A percentile compares a stretch with the other conserved stretches of the same genome.
These are phyloP conservation scores for Leptographium flavum DNA, from an alignment of 2,329 filamentous ascomycete genomes.

Conservation along the genomic window DNA sequence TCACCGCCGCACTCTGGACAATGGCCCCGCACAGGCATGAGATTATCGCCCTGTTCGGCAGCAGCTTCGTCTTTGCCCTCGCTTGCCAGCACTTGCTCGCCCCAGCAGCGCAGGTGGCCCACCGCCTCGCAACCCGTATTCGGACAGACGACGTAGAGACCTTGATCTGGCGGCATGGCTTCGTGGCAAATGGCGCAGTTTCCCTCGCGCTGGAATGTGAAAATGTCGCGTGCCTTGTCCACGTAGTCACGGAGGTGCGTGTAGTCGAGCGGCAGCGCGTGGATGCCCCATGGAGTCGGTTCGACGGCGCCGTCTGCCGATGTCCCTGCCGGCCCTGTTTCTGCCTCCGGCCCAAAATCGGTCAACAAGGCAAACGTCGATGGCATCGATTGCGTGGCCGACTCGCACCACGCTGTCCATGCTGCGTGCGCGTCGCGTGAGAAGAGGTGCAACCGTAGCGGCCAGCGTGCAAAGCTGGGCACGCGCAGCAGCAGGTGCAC, in stretches of 20 bases:
- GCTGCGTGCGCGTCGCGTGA: constrained; percentile 49
- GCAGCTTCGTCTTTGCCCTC: too few species aligned
- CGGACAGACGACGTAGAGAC: constrained; percentile 43
- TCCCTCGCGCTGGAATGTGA: constrained; percentile 41
- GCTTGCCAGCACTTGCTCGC: constrained; percentile 31
- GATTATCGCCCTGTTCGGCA: constrained; percentile 19
- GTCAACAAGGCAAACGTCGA: constrained; percentile 37
- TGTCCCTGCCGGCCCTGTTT: neutral
- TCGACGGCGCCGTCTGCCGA: neutral
- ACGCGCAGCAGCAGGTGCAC: constrained; percentile 68
- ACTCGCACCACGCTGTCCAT: constrained; percentile 49
- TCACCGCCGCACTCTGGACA: constrained; percentile 56
- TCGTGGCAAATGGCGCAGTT: constrained; percentile 38
- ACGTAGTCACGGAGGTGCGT: constrained; percentile 36
- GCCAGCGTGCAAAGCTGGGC: constrained; percentile 71
- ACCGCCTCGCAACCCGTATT: constrained; percentile 38
- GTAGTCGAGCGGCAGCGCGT: constrained; percentile 42
- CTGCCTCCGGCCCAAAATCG: constrained; percentile 31
- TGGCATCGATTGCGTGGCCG: constrained; percentile 31
- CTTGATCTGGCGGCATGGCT: constrained; percentile 28
- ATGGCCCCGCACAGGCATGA: constrained; percentile 53
- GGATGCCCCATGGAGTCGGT: constrained; percentile 28
- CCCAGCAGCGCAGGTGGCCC: constrained; percentile 47
- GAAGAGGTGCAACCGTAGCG: constrained; percentile 70
- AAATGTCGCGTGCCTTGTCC: constrained; percentile 37